Percentiles rank a stretch among this genome's conserved stretches.
phyloP scores from a whole-genome alignment of 306 rosid species.

The Castanopsis chinensis region DNA sequence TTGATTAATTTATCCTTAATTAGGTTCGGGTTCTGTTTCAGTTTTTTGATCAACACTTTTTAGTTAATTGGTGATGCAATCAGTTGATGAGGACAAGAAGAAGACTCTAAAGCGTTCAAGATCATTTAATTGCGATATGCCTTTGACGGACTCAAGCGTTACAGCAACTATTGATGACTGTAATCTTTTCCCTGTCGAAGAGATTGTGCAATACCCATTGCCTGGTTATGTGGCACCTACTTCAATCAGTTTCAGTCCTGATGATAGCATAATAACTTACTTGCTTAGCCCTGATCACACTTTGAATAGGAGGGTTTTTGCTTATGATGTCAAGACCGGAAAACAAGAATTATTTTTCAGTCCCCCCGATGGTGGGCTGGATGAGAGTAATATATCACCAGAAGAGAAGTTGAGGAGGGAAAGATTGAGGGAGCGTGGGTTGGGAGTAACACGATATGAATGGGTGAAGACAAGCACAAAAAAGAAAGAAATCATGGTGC shows the following conservation, averaged over 20 bases:
- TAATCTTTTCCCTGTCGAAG: conserved; percentile 70
- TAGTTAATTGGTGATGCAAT: conserved; percentile 63
- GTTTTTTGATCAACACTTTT: conserved; percentile 28
- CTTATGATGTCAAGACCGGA: conserved; percentile 54
- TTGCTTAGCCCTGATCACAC: conserved; percentile 78
- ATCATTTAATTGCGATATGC: conserved; percentile 56
- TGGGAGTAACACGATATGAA: conserved; percentile 92
- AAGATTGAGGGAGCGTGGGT: conserved; percentile 91
- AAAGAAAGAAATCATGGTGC: conserved; percentile 76
- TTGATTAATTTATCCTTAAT: conserved; percentile 14
- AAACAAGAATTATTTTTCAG: conserved; percentile 68
- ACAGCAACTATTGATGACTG: conserved; percentile 49
- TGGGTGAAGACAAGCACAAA: conserved; percentile 77
- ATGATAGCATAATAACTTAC: conserved; percentile 63
- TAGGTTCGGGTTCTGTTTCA: conserved; percentile 27
- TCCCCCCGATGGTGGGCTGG: conserved; percentile 92
- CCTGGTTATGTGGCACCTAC: conserved; percentile 84
- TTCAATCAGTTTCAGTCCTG: conserved; percentile 81
- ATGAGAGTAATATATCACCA: conserved; percentile 77
- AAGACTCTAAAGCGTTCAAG: conserved; percentile 68
- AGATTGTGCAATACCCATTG: conserved; percentile 85
- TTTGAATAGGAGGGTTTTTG: conserved; percentile 68
- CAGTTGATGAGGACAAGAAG: conserved; percentile 60
- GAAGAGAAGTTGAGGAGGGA: conserved; percentile 97
- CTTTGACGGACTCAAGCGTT: conserved; percentile 59